Base-by-base conservation (phyloP, 768 basidiomycete species). In the Russula dissimulans region DNA sequence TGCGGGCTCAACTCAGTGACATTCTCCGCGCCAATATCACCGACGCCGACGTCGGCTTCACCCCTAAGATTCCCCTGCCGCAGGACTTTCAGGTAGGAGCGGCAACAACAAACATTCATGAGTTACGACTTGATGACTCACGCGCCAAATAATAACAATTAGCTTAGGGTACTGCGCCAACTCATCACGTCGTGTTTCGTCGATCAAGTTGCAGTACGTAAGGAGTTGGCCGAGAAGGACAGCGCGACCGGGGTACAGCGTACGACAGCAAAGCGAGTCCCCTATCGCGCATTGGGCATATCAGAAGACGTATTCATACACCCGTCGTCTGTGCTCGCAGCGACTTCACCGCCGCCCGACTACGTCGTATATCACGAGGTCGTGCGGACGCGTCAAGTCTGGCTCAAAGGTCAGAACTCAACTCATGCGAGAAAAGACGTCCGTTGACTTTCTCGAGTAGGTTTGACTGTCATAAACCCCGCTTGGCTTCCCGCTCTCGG, bases 91-190 rank as follows among this genome's bases (percentile, higher is more conserved):
- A 97, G 77, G 91, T 89, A 57, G 56, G 75, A 49, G 45, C 9
- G 47, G 34, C 22, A 56, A n/a, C 26, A 26, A 26, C 22, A 26
- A 26, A 26, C 22, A 26, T 26, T 26, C 22, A 26, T 2, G 22
- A 26, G 22, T 26, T 26, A 26, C 22, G 22, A 26, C 22, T 26
- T 26, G 22, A 26, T 2, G 22, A 26, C 22, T 26, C 22, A 26
- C 22, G 22, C 22, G 22, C 22, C 22, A 26, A 26, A 26, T 26
- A 26, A 26, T 2, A 26, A 26, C 22, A 26, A 26, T 26, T 26
- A 97, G 91, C 77, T 97, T 65, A 97, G 95, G 71, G 84, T 91
- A 17, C 77, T 99, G 11, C 82, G 90, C 43, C 97, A 98, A 69
- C 78, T 97, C 10, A 69, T 97, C 48, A 79, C 89, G 0, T 87